Evolutionary conservation across 2,329 filamentous ascomycete genomes (phyloP), one percentile per base, ranked within the genome.

Genomic region (Colletotrichum lupini): DNA sequence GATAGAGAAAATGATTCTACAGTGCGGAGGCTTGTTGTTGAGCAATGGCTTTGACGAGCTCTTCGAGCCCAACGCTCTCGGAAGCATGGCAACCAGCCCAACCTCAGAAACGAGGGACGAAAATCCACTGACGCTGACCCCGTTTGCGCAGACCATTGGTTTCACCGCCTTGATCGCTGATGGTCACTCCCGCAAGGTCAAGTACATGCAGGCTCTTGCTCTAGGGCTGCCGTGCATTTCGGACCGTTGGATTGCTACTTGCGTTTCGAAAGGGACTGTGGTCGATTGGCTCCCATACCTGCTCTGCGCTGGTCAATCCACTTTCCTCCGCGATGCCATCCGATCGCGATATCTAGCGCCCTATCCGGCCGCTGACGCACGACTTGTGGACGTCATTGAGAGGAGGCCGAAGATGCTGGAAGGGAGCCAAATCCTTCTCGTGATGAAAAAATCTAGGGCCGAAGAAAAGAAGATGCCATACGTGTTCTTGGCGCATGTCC

Each of bases 131-230:
- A 84, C 81, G 1, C 86, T 97, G 0, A 90, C 85, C 1, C 76
- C 85, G 12, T 81, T 85, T 26, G 88, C 89, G 26, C 78, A 84
- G 46, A 83, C 87, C 2, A 85, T 92, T 1, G 92, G 94, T 0
- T 98, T 99, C 79, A 91, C 94, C 0, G 95, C 95, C 4, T 85
- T 98, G 16, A 94, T 99, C 73, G 93, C 95, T 0, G 94, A 98
- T 78, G 90, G 91, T 5, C 93, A 98, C 80, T 97, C 94, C 7
- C 91, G 96, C 59, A 95, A 95, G 75, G 90, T 92, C 62, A 99
- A 98, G 80, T 98, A 97, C 81, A 94, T 98, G 87, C 95, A 98
- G 83, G 97, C 97, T 0, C 89, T 99, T 2, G 95, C 97, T 0
- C 89, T 99, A 0, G 95, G 94, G 1, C 83, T 99, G 0, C 97